Conservation (phyloP, 2,329 filamentous ascomycete genomes). For the Aphanoascus verrucosus region DNA sequence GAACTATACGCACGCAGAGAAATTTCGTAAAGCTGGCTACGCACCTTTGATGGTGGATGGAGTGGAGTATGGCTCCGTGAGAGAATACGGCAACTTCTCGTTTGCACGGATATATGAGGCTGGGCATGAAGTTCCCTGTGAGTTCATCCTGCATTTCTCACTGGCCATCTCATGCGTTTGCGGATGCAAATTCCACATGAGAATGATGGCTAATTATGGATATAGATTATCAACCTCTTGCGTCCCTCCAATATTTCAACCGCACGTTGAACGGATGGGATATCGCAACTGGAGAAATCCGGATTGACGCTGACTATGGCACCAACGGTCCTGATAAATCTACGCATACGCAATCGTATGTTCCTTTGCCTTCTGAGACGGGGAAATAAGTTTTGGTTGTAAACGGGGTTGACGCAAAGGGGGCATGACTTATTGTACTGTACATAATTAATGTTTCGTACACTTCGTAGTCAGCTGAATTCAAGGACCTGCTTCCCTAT, state of each 20-base stretch:
- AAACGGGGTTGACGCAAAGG: no score
- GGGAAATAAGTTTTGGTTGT: constrained; percentile 4
- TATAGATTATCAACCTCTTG: constrained; percentile 46
- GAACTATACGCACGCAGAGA: constrained; percentile 6
- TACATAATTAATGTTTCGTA: no score
- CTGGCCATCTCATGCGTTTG: neutral
- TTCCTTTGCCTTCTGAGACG: constrained; percentile 24
- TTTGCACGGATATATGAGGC: constrained; percentile 35
- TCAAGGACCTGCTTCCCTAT: no score
- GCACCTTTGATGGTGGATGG: constrained; percentile 8
- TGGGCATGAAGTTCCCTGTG: constrained; percentile 51
- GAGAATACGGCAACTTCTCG: constrained; percentile 9
- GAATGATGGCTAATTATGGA: neutral
- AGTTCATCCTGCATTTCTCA: constrained; percentile 1
- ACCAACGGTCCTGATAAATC: constrained; percentile 34
- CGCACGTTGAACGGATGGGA: constrained; percentile 49
- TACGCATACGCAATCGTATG: constrained; percentile 37
- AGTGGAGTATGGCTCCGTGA: constrained; percentile 1
- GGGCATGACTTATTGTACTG: no score
- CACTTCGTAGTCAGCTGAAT: no score
- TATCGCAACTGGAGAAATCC: constrained; percentile 42
- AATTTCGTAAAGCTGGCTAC: constrained; percentile 3
- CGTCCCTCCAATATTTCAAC: constrained; percentile 50
- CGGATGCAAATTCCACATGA: neutral
- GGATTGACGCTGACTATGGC: constrained; percentile 27